Evolutionary conservation across 140 eudicot genomes (phyloP), one percentile per base, ranked within the genome.

Genomic region (Senecio squalidus): DNA sequence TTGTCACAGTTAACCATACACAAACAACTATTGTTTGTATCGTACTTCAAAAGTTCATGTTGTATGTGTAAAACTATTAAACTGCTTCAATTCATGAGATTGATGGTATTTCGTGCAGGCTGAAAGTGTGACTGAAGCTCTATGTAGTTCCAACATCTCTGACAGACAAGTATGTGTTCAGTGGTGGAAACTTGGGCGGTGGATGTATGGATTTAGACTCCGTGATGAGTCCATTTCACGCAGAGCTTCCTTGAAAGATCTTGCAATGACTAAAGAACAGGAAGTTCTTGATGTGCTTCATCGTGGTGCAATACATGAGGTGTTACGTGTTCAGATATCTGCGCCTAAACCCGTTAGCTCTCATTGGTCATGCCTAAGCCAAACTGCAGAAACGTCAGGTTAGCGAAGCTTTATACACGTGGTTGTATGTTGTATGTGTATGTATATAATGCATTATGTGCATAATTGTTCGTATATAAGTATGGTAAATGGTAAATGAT

Each of bases 121-220:
- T 3, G 76, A 74, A 21, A 11, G 21, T 49, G 76, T 91, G 20
- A 50, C 64, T 60, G 79, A 83, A 73, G 88, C 88, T 34, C 60
- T 86, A 22, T 9, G 44, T 7, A 73, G 48, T 30, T 29, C 58
- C 76, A 76, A 77, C 62, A 82, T 91, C 27, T 76, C 79, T 17
- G 86, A 84, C 36, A 78, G 92, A 58, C 64, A 81, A 77, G 76
- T 91, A 47, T 72, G 82, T 44, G 85, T 86, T 18, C 79, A 68
- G 27, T 91, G 98, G 98, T 91, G 94, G 98, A 91, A 88, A 62
- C 79, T 91, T 5, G 98, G 98, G 0, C 65, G 92, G 58, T 87
- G 96, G 98, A 64, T 66, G 26, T 61, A 76, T 48, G 98, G 98
- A 14, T 83, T 84, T 58, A 84, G 98, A 30, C 62, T 79, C 41